Conservation (phyloP, 805 yeast genomes). For the Hanseniaspora guilliermondii region DNA sequence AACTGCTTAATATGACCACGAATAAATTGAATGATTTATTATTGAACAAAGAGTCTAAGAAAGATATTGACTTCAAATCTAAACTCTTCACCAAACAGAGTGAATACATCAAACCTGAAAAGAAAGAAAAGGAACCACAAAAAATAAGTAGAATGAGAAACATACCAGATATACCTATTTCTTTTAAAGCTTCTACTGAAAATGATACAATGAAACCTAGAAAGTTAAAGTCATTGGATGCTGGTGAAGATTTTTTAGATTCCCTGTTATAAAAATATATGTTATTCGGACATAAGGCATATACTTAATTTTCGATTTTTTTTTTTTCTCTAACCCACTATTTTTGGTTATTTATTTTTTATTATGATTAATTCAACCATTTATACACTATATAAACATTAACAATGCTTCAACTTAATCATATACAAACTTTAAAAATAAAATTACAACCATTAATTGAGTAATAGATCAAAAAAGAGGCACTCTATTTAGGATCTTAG, state of each 20-base stretch:
- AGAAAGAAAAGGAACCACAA: neutral
- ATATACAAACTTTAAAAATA: neutral
- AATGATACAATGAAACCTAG: neutral
- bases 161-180: conserved; percentile 1
- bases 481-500: neutral
- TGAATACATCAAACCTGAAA: neutral
- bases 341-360: too few relatives aligned
- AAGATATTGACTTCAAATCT: neutral
- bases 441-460: too few relatives aligned
- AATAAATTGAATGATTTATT: conserved; percentile 3
- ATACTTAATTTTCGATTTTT: neutral
- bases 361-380: too few relatives aligned
- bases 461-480: too few relatives aligned
- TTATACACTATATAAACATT: too few relatives aligned
- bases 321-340: neutral
- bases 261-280: neutral
- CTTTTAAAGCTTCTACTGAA: neutral
- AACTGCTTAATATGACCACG: conserved; percentile 3
- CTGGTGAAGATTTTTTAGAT: conserved; percentile 7
- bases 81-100: neutral
- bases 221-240: neutral
- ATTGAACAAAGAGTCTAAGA: neutral
- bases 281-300: neutral
- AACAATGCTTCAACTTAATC: too few relatives aligned
- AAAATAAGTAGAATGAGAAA: neutral